Evolutionary conservation across 768 basidiomycete species (phyloP).

Genomic region (Leccinum rimulosum): DNA sequence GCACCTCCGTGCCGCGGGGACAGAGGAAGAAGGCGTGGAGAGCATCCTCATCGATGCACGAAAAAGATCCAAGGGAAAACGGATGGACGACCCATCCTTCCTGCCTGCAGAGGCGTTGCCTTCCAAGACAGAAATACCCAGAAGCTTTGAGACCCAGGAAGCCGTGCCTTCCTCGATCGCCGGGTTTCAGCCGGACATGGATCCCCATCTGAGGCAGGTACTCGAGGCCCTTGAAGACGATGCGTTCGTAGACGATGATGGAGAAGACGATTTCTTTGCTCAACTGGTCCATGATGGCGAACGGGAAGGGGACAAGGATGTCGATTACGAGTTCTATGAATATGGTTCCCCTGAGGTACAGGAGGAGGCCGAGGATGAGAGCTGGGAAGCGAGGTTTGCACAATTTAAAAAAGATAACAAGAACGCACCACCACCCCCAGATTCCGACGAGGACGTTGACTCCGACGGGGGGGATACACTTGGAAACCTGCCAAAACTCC

Average conservation of each 20-base stretch:
- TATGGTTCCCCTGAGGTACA: slow-evolving; percentile 29
- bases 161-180: slow-evolving; percentile 78
- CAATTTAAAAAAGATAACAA: slow-evolving; percentile 64
- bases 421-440: slow-evolving; percentile 24
- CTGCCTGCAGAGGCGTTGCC: slow-evolving; percentile 72
- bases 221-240: slow-evolving; percentile 96
- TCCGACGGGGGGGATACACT: slow-evolving; percentile 84
- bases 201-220: slow-evolving; percentile 89
- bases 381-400: slow-evolving; percentile 81
- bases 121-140: slow-evolving; percentile 69
- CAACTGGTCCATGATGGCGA: slow-evolving; percentile 74
- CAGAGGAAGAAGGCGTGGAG: slow-evolving; percentile 78
- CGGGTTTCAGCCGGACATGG: slow-evolving; percentile 94
- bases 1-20: slow-evolving; percentile 79
- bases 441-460: slow-evolving; percentile 49
- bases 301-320: slow-evolving; percentile 54
- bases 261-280: slow-evolving; percentile 75
- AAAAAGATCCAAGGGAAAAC: slow-evolving; percentile 22
- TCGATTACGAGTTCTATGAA: slow-evolving; percentile 69
- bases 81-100: slow-evolving; percentile 33
- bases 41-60: slow-evolving; percentile 81
- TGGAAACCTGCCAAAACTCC: slow-evolving; percentile 66
- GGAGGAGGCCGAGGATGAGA: slow-evolving; percentile 29
- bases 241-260: slow-evolving; percentile 79
- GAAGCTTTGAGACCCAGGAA: slow-evolving; percentile 73